These are phyloP conservation scores for Sicyos edulis DNA, from an alignment of 306 rosid genomes.

Conservation along the genomic window DNA sequence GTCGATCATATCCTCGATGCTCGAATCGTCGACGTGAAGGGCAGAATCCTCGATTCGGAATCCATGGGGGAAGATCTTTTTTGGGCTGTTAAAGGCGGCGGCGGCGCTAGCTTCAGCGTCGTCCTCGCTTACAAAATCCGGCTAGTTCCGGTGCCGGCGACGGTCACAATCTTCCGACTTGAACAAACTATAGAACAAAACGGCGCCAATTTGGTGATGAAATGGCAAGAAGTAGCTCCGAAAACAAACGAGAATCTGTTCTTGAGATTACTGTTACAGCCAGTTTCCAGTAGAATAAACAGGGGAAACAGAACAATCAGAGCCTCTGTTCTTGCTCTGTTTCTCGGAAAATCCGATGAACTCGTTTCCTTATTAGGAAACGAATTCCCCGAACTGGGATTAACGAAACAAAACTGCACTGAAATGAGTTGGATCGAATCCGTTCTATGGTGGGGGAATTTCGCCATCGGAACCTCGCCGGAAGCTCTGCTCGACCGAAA, in stretches of 20 bases:
- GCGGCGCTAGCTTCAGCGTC: conserved; percentile 72
- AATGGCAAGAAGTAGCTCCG: conserved; percentile 65
- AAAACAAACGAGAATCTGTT: conserved; percentile 41
- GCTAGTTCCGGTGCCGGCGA: conserved; percentile 51
- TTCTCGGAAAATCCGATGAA: conserved; percentile 44
- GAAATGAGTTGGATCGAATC: conserved; percentile 67
- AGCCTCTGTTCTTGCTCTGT: conserved; percentile 34
- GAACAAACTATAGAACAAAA: conserved; percentile 31
- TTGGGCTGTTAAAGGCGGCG: conserved; percentile 83
- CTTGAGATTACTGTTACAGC: conserved; percentile 49
- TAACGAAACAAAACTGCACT: conserved; percentile 37
- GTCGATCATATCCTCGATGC: conserved; percentile 65
- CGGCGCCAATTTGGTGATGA: conserved; percentile 48
- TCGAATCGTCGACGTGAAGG: conserved; percentile 49
- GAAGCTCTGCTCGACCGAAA: conserved; percentile 44
- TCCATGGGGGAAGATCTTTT: conserved; percentile 77
- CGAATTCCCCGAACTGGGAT: conserved; percentile 48
- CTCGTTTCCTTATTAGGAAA: conserved; percentile 40
- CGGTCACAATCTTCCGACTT: conserved; percentile 44
- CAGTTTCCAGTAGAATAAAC: conserved; percentile 37
- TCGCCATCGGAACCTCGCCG: conserved; percentile 26
- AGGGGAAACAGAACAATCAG: conserved; percentile 34
- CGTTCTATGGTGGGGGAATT: conserved; percentile 48
- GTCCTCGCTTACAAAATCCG: conserved; percentile 48
- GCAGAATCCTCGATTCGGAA: conserved; percentile 40